Conservation (phyloP, 257 asterid genomes). For the Penstemon barbatus region DNA sequence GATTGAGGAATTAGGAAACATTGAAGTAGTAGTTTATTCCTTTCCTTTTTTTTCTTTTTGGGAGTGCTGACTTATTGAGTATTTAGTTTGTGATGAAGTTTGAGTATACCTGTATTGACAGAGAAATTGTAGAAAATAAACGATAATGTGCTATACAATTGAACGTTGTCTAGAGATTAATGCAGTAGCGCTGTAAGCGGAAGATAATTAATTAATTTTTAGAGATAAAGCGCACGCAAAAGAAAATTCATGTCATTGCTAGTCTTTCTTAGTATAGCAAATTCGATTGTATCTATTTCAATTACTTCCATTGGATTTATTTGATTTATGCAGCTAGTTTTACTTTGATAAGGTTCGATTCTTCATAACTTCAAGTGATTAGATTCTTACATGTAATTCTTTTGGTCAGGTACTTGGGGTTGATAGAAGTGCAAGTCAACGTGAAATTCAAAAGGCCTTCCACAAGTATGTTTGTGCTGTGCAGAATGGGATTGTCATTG, state of each 20-base stretch:
- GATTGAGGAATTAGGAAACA: no score
- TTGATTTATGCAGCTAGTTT: conserved; percentile 8
- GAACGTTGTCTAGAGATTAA: no score
- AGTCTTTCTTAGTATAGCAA: not conserved
- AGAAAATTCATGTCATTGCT: not conserved
- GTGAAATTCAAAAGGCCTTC: conserved; percentile 94
- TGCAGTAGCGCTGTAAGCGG: not conserved
- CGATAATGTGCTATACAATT: not conserved
- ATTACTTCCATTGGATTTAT: not conserved
- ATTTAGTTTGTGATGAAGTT: not conserved
- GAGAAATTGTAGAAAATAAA: not conserved
- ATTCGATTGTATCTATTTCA: no score
- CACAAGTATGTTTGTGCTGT: conserved; percentile 67
- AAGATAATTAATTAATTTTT: not conserved
- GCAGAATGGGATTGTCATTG: not conserved
- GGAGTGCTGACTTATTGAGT: not conserved
- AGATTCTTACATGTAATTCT: conserved; percentile 17
- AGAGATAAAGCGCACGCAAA: not conserved
- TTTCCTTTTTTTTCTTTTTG: not conserved
- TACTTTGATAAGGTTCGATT: not conserved
- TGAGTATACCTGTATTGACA: not conserved
- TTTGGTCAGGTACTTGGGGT: conserved; percentile 83
- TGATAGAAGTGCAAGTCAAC: conserved; percentile 71
- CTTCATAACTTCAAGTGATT: not conserved
- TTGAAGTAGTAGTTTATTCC: no score